These are phyloP conservation scores for Chenopodium album DNA, from an alignment of 148 eudicot species.

Conservation along the genomic window DNA sequence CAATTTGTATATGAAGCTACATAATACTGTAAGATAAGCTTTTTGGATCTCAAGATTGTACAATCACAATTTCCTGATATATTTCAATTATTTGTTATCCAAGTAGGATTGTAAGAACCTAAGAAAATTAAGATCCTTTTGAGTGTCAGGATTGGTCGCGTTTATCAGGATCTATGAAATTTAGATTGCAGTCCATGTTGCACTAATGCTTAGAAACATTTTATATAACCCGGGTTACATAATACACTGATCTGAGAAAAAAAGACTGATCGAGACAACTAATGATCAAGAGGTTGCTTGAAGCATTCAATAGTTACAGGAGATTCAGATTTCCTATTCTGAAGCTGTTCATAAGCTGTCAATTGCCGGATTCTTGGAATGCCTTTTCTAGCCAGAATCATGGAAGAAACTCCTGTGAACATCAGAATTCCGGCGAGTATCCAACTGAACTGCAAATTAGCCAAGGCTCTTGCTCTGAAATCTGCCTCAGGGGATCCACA, in stretches of 20 bases:
- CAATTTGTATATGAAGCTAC: neutral
- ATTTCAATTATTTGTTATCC: neutral
- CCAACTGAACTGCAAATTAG: constrained; percentile 92
- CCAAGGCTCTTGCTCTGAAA: constrained; percentile 68
- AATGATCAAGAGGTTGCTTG: constrained; percentile 31
- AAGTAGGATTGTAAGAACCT: neutral
- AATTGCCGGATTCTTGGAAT: constrained; percentile 26
- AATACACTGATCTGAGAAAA: neutral
- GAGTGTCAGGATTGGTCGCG: neutral
- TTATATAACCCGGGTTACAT: neutral
- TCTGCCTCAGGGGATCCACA: constrained; percentile 57
- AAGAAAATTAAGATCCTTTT: neutral
- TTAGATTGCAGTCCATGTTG: neutral
- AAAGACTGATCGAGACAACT: neutral
- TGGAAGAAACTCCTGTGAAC: constrained; percentile 38
- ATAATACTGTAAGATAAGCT: neutral
- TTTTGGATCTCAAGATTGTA: neutral
- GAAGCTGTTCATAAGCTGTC: constrained; percentile 36
- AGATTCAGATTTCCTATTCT: constrained; percentile 26
- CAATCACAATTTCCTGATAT: neutral
- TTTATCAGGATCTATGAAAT: neutral
- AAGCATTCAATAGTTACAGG: constrained; percentile 19
- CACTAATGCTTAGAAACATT: neutral
- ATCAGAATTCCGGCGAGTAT: constrained; percentile 63
- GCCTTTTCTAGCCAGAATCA: constrained; percentile 34